A percentile compares a stretch with the other conserved stretches of the same genome.
Evolutionary conservation across 23 red algal genomes (phyloP).

Genomic region (Chondrus crispus): DNA sequence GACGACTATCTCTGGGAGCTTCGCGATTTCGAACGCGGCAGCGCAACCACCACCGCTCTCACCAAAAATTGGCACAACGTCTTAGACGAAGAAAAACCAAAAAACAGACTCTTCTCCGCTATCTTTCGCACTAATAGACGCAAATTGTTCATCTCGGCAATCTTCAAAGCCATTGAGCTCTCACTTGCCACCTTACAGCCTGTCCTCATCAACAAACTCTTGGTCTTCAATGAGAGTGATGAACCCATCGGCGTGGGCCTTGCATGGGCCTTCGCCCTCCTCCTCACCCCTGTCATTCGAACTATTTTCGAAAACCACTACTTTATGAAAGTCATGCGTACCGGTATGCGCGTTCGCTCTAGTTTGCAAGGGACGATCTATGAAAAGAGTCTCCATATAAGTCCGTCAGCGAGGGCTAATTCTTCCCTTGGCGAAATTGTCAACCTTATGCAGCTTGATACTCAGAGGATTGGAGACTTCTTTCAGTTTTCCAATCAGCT

Average conservation of each 20-base stretch:
- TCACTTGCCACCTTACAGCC: conserved; percentile 52
- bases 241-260: conserved; percentile 7
- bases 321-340: conserved; percentile 72
- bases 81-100: background rate
- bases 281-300: conserved; percentile 69
- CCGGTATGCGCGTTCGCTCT: conserved; percentile 79
- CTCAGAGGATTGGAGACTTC: conserved; percentile 88
- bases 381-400: conserved; percentile 85
- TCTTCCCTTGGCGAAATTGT: conserved; percentile 92
- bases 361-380: conserved; percentile 80
- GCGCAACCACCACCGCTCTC: conserved; percentile 3
- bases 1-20: conserved; percentile 84
- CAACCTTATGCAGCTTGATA: conserved; percentile 98
- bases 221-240: conserved; percentile 21
- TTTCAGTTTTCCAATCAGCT: conserved; percentile 77
- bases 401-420: conserved; percentile 63
- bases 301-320: conserved; percentile 87
- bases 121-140: conserved; percentile 18
- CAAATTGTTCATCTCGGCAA: conserved; percentile 25
- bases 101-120: background rate
- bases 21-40: conserved; percentile 23
- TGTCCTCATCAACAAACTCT: conserved; percentile 62
- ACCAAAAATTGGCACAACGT: conserved; percentile 1
- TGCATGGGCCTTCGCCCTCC: conserved; percentile 59
- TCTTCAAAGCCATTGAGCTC: conserved; percentile 75